A percentile compares a stretch with the other conserved stretches of the same genome.
These are phyloP conservation scores for Mrakia blollopis DNA, from an alignment of 768 basidiomycete species.

Conservation along the genomic window DNA sequence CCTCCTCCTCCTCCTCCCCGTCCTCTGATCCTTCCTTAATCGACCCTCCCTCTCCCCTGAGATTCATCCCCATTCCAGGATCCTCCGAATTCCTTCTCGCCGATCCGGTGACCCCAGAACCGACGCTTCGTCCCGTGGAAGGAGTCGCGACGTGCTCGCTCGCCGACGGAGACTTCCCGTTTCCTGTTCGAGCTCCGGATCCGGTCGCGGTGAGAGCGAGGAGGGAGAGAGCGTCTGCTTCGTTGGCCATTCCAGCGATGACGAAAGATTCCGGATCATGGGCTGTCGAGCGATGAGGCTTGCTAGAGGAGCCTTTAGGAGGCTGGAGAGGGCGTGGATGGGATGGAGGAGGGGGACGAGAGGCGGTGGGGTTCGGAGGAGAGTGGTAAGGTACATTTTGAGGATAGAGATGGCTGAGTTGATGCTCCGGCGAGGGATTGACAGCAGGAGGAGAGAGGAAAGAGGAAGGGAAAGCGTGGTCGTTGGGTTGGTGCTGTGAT, in stretches of 20 bases:
- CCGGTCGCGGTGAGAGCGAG: constrained; percentile 28
- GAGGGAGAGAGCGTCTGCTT: constrained; percentile 28
- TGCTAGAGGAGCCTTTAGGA: not conserved
- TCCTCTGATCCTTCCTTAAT: constrained; percentile 6
- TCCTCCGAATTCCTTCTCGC: not conserved
- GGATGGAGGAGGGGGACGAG: not conserved
- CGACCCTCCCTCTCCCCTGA: not conserved
- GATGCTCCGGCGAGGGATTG: not conserved
- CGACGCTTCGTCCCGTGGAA: not conserved
- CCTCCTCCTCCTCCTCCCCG: constrained; percentile 14
- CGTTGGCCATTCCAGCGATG: constrained; percentile 29
- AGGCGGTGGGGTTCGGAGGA: not conserved
- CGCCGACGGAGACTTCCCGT: constrained; percentile 15
- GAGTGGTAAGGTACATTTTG: not conserved
- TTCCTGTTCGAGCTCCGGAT: not conserved
- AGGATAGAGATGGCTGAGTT: not conserved
- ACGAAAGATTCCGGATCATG: constrained; percentile 24
- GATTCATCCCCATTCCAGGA: not conserved
- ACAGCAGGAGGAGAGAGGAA: not conserved
- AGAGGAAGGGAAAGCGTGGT: not conserved
- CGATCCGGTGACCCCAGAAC: not conserved
- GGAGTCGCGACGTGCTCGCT: constrained; percentile 20
- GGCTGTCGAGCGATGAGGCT: not conserved
- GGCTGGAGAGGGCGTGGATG: constrained; percentile 11
- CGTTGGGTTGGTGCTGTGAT: not conserved